Evolutionary conservation across 306 rosid genomes (phyloP), one percentile per base, ranked within the genome.

Genomic region (Trifolium repens): DNA sequence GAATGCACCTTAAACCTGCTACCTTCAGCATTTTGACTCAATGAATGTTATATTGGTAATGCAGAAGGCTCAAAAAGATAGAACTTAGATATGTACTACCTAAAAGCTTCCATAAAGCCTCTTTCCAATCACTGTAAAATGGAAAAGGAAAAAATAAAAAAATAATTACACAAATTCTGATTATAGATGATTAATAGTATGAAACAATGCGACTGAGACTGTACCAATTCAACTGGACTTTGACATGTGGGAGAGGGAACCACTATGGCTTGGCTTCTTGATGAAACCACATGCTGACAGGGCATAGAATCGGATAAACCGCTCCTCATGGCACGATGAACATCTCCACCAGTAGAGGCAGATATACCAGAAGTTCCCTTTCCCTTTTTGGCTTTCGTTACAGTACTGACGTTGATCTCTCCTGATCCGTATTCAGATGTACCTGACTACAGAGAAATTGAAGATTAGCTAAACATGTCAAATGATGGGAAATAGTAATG

Each of bases 241-340:
- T 73, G 82, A 71, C 80, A 81, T 10, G 80, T 35, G 34, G 78
- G 87, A 43, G 87, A 73, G 17, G 98, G 97, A 70, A 77, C 96
- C 35, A 89, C 96, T 80, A 90, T 82, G 53, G 96, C 88, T 4
- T 88, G 88, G 74, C 89, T 86, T 74, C 86, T 87, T 67, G 77
- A 82, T 27, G 94, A 86, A 58, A 85, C 84, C 78, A 77, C 85
- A 67, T 80, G 87, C 75, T 89, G 92, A 81, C 78, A 85, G 74
- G 87, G 44, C 10, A 81, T 86, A 15, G 78, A 74, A 75, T 89
- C 99, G 24, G 93, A 86, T 77, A 74, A 79, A 64, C 89, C 89
- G 32, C 79, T 88, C 81, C 90, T 81, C 42, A 77, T 80, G 2
- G 89, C 89, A 42, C 77, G 84, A 79, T 80, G 85, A 55, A 85